phyloP scores from a whole-genome alignment of 1,284 basidiomycete genomes.

The Apiotrichum siamense region DNA sequence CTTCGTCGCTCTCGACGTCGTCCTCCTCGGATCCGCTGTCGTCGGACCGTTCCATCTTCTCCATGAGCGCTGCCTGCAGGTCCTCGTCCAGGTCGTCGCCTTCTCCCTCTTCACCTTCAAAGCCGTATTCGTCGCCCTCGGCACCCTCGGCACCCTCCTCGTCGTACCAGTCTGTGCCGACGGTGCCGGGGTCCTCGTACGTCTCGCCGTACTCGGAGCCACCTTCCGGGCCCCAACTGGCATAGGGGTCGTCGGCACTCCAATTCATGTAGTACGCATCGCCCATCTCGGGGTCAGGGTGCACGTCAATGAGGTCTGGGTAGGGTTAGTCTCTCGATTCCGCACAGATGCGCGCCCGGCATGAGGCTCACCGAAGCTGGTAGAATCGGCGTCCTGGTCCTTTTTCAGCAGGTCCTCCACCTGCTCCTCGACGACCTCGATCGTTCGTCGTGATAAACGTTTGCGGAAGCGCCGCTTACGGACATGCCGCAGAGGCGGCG shows the following conservation, averaged over 20 bases:
- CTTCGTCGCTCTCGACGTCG: conserved; percentile 54
- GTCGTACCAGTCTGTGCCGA: conserved; percentile 29
- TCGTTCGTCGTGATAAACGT: conserved; percentile 57
- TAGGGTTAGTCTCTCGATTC: too few species aligned
- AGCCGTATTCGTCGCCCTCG: conserved; percentile 42
- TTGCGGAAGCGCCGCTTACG: conserved; percentile 92
- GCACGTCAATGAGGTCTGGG: conserved; percentile 36
- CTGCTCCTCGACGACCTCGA: conserved; percentile 94
- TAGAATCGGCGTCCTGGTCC: conserved; percentile 70
- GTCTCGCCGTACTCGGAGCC: conserved; percentile 58
- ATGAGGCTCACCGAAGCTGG: conserved; percentile 24
- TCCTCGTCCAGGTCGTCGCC: conserved; percentile 33
- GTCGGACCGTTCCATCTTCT: conserved; percentile 30
- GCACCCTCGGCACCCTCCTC: conserved; percentile 37
- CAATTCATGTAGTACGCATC: conserved; percentile 39
- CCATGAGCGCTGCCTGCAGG: conserved; percentile 35
- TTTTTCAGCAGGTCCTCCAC: conserved; percentile 85
- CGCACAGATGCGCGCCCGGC: neutral
- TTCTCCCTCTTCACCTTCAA: conserved; percentile 24
- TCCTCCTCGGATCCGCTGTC: conserved; percentile 24
- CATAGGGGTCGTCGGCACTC: conserved; percentile 34
- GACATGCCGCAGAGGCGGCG: conserved; percentile 84
- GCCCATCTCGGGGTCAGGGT: conserved; percentile 34
- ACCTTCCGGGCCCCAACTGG: conserved; percentile 47
- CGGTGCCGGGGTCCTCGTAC: conserved; percentile 54